phyloP scores from a whole-genome alignment of 2,329 filamentous ascomycete genomes.

The Scedosporium minutisporum region DNA sequence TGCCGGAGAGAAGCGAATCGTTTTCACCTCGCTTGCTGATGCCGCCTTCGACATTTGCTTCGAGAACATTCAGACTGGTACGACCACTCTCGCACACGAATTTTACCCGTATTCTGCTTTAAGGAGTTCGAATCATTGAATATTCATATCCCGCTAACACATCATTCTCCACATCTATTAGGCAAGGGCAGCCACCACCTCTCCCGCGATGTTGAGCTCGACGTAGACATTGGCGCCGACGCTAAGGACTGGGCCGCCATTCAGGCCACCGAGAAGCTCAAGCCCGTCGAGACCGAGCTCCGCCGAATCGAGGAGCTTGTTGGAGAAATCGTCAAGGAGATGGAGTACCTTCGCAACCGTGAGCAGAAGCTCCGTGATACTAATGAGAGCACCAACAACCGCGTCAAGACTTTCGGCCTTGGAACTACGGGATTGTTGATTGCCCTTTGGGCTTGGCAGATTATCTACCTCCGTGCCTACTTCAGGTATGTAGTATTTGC shows the following conservation, averaged over 20 bases:
- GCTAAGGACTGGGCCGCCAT: conserved; percentile 98
- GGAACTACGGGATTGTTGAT: conserved; percentile 86
- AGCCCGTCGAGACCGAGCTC: conserved; percentile 91
- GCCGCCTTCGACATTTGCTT: conserved; percentile 95
- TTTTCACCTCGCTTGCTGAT: conserved; percentile 88
- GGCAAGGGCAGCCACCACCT: conserved; percentile 32
- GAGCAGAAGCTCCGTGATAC: conserved; percentile 97
- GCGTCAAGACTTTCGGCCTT: conserved; percentile 98
- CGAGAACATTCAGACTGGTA: conserved; percentile 70
- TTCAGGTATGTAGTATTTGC: conserved; percentile 52
- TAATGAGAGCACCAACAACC: conserved; percentile 98
- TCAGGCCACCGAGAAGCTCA: conserved; percentile 92
- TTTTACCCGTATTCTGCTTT: neutral
- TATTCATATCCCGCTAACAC: neutral
- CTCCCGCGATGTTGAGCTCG: conserved; percentile 72
- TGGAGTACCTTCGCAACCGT: conserved; percentile 84
- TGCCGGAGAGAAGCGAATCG: conserved; percentile 81
- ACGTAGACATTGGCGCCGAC: conserved; percentile 92
- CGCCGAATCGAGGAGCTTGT: conserved; percentile 87
- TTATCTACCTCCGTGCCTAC: conserved; percentile 94
- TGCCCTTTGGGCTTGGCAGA: conserved; percentile 88
- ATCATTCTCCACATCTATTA: neutral
- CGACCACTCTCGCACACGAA: conserved; percentile 21
- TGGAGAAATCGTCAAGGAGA: conserved; percentile 78
- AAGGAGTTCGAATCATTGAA: neutral